A percentile compares a stretch with the other conserved stretches of the same genome.
These are phyloP conservation scores for Lipomyces chichibuensis DNA, from an alignment of 805 yeast genomes.

Conservation along the genomic window DNA sequence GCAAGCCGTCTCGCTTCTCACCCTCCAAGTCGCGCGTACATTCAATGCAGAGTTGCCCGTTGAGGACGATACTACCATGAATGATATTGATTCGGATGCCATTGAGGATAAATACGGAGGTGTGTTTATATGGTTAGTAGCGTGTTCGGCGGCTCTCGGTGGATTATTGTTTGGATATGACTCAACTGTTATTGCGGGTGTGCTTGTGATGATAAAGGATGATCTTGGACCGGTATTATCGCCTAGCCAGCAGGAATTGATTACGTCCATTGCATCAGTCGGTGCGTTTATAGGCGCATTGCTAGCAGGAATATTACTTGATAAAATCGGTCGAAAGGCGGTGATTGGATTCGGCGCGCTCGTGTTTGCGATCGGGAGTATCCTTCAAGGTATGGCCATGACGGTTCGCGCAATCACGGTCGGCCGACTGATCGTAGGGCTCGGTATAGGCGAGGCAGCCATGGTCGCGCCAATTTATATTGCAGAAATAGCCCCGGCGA, in stretches of 20 bases:
- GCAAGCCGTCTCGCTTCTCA: background rate
- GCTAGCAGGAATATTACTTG: constrained; percentile 10
- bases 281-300: constrained; percentile 17
- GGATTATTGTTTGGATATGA: constrained; percentile 97
- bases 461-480: constrained; percentile 87
- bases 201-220: constrained; percentile 78
- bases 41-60: background rate
- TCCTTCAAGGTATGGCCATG: constrained; percentile 24
- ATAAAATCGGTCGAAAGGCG: constrained; percentile 20
- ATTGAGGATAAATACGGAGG: constrained; percentile 10
- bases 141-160: constrained; percentile 61
- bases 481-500: constrained; percentile 82
- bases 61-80: background rate
- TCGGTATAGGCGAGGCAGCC: constrained; percentile 93
- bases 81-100: background rate
- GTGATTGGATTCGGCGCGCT: constrained; percentile 17
- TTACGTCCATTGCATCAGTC: constrained; percentile 49
- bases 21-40: background rate
- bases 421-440: constrained; percentile 92
- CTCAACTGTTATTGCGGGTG: constrained; percentile 93
- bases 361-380: constrained; percentile 20
- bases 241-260: constrained; percentile 58
- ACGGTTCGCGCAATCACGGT: constrained; percentile 44
- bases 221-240: constrained; percentile 65
- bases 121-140: constrained; percentile 44